These are phyloP conservation scores for Trichocladium uniseriatum DNA, from an alignment of 495 filamentous ascomycete species.

Conservation along the genomic window DNA sequence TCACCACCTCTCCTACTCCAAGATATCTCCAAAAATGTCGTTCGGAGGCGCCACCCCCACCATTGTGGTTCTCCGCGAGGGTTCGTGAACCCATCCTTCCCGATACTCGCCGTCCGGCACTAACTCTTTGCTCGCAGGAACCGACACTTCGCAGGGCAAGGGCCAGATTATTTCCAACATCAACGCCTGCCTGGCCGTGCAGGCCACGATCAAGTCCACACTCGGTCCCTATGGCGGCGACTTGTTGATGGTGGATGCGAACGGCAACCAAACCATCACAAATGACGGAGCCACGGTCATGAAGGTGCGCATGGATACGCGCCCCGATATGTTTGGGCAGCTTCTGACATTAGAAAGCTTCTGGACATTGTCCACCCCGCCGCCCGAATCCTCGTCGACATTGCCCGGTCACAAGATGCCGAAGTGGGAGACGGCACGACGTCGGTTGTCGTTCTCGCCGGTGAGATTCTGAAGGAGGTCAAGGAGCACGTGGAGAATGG, in stretches of 20 bases:
- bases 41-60: no score
- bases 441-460: slow-evolving; percentile 89
- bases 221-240: slow-evolving; percentile 97
- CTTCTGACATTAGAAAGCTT: slow-evolving; percentile 47
- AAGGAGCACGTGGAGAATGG: slow-evolving; percentile 93
- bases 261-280: slow-evolving; percentile 93
- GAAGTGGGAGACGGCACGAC: slow-evolving; percentile 98
- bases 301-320: slow-evolving; percentile 55
- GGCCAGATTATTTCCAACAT: slow-evolving; percentile 98
- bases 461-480: slow-evolving; percentile 93
- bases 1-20: no score
- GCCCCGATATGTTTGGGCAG: neutral
- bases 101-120: slow-evolving; percentile 11
- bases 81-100: slow-evolving; percentile 48
- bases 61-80: slow-evolving; percentile 97
- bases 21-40: no score
- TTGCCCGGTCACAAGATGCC: slow-evolving; percentile 96
- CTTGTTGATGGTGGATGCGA: slow-evolving; percentile 86
- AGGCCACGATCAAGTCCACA: slow-evolving; percentile 88
- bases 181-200: slow-evolving; percentile 95
- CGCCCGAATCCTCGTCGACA: slow-evolving; percentile 95
- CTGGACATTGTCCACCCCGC: slow-evolving; percentile 98
- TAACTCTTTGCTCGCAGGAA: slow-evolving; percentile 50
- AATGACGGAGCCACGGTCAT: slow-evolving; percentile 99
- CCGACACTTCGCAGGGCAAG: slow-evolving; percentile 92